A percentile compares a stretch with the other conserved stretches of the same genome.
These are phyloP conservation scores for Lycium ferocissimum DNA, from an alignment of 257 asterid species.

Conservation along the genomic window DNA sequence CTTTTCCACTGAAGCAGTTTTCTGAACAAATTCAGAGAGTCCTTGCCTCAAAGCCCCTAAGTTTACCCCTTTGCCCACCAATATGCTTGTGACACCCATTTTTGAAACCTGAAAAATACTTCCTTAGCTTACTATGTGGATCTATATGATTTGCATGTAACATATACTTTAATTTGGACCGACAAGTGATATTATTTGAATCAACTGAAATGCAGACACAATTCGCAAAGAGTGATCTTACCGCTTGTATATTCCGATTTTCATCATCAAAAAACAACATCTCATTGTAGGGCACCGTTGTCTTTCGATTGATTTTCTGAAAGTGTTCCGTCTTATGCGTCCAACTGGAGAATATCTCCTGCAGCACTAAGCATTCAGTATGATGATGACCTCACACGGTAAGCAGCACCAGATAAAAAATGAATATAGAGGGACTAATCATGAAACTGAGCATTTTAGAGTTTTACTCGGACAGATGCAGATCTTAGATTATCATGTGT, in stretches of 20 bases:
- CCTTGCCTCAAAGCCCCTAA: conserved; percentile 74
- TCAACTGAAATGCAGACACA: not conserved
- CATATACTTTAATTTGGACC: not conserved
- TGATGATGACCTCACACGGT: conserved; percentile 7
- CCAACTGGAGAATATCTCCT: conserved; percentile 92
- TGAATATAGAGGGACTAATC: not conserved
- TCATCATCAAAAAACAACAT: conserved; percentile 96
- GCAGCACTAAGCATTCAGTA: conserved; percentile 41
- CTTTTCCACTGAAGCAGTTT: conserved; percentile 42
- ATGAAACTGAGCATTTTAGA: not conserved
- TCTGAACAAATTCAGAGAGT: conserved; percentile 58
- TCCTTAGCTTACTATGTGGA: not conserved
- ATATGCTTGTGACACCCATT: conserved; percentile 78
- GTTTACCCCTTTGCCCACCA: conserved; percentile 74
- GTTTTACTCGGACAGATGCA: not conserved
- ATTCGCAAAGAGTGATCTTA: conserved; percentile 40
- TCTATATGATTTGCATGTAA: not conserved
- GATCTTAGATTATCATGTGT: not conserved
- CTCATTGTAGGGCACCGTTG: conserved; percentile 66
- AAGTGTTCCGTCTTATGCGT: conserved; percentile 93
- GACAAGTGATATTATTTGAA: conserved; percentile 4
- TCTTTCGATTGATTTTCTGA: conserved; percentile 64
- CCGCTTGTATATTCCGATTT: conserved; percentile 78
- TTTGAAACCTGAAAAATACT: conserved; percentile 59
- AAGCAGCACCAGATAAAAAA: conserved; percentile 10